Evolutionary conservation across 148 eudicot genomes (phyloP).

Genomic region (Silene uniflora): DNA sequence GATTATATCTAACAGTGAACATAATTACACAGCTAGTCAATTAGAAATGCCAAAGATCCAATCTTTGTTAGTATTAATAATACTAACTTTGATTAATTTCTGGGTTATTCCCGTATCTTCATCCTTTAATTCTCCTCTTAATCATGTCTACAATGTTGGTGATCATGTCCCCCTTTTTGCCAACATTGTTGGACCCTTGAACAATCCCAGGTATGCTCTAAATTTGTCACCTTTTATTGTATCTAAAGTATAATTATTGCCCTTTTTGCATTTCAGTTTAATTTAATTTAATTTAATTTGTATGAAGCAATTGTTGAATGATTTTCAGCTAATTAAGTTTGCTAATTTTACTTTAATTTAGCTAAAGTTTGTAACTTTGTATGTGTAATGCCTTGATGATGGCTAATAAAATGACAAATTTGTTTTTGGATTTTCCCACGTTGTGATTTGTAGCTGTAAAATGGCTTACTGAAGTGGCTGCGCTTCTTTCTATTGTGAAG

Average conservation of each 20-base stretch:
- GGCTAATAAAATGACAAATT: not conserved
- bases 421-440: not conserved
- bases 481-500: too few relatives aligned
- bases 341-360: not conserved
- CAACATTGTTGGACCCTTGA: constrained; percentile 71
- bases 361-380: not conserved
- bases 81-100: not conserved
- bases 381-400: not conserved
- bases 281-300: not conserved
- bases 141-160: constrained; percentile 67
- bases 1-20: not conserved
- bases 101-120: constrained; percentile 19
- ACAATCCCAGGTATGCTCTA: constrained; percentile 68
- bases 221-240: not conserved
- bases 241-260: too few relatives aligned
- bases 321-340: not conserved
- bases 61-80: constrained; percentile 1
- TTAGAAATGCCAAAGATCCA: constrained; percentile 27
- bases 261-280: not conserved
- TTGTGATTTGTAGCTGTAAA: not conserved
- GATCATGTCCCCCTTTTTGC: constrained; percentile 65
- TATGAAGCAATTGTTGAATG: not conserved
- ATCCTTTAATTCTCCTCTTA: constrained; percentile 12
- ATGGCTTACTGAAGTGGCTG: too few relatives aligned
- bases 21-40: too few relatives aligned